These are phyloP conservation scores for Teratosphaeriaceae sp. DNA, from an alignment of 2,329 filamentous ascomycete species.

Conservation along the genomic window DNA sequence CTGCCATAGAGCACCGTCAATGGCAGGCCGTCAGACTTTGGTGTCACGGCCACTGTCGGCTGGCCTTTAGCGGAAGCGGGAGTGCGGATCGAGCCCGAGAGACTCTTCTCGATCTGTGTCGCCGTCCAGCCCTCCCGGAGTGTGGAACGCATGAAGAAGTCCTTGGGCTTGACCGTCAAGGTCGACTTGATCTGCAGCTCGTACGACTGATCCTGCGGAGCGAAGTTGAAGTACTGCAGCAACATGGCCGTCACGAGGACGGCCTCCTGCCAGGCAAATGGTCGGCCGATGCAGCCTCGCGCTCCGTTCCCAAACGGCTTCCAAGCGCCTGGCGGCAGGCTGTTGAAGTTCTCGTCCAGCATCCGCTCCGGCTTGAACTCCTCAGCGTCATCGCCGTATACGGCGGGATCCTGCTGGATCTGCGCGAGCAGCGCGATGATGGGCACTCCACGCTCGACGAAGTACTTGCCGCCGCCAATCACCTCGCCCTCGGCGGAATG, in stretches of 20 bases:
- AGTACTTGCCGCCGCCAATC: conserved; percentile 53
- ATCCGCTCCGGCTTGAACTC: conserved; percentile 67
- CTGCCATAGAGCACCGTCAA: conserved; percentile 68
- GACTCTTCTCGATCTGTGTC: conserved; percentile 41
- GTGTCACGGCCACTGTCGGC: conserved; percentile 53
- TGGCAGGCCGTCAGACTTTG: conserved; percentile 18
- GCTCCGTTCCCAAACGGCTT: conserved; percentile 65
- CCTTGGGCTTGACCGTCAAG: conserved; percentile 57
- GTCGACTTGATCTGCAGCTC: conserved; percentile 49
- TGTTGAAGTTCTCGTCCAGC: conserved; percentile 60
- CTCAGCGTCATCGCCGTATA: conserved; percentile 59
- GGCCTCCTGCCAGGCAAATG: conserved; percentile 67
- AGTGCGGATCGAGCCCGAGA: no score
- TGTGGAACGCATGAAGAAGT: conserved; percentile 55
- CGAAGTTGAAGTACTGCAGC: conserved; percentile 66
- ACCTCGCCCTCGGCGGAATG: conserved; percentile 38
- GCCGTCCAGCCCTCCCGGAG: conserved; percentile 33
- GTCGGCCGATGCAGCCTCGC: conserved; percentile 63
- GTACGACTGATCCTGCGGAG: conserved; percentile 55
- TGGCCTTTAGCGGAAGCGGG: no score
- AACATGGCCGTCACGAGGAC: conserved; percentile 56
- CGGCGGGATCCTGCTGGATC: conserved; percentile 55
- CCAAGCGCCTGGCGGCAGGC: conserved; percentile 27
- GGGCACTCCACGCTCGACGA: conserved; percentile 46
- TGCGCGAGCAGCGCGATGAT: conserved; percentile 47